Base-by-base conservation (phyloP, 805 yeast genomes). In the Yamadazyma scolyti region DNA sequence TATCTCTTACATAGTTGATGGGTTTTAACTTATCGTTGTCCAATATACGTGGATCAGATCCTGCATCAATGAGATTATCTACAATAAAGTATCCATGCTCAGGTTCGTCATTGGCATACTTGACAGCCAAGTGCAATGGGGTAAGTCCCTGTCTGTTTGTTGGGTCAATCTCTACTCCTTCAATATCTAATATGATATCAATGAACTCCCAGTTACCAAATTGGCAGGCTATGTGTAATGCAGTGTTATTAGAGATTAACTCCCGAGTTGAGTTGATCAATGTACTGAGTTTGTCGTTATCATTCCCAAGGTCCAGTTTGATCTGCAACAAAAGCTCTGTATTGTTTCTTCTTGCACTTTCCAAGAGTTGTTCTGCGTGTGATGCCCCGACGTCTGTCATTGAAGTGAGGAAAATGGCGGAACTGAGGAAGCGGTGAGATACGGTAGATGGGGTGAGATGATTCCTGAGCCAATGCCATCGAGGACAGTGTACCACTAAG, bases 81-180 rank as follows among this genome's bases (percentile, higher is more conserved):
- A 80, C 76, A 20, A 88, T 67, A 44, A 79, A 85, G 15, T 69
- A 62, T 1, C 95, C 96, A 55, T 82, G 88, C 37, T 85, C 96
- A 0, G 93, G 85, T 50, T 90, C 96, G 16, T 77, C 79, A 27
- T 67, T 65, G 9, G 89, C 70, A 54, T 83, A 90, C 39, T 73
- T 73, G 9, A 81, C 95, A 4, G 96, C 94, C 39, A 74, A 61
- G 57, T 90, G 97, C 41, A 93, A 70, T 9, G 98, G 97, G 1
- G 97, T 86, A 42, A 85, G 89, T 22, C 88, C 89, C 31, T 81
- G 82, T 21, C 77, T 69, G 54, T 83, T 83, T 23, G 58, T 52
- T 1, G 96, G 93, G 54, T 93, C 96, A 18, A 89, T 79, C 44
- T 89, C 96, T 12, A 89, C 88, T 2, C 93, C 96, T 38, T 85